phyloP scores from a whole-genome alignment of 805 yeast species.

The Starmerella gropengiesseri region DNA sequence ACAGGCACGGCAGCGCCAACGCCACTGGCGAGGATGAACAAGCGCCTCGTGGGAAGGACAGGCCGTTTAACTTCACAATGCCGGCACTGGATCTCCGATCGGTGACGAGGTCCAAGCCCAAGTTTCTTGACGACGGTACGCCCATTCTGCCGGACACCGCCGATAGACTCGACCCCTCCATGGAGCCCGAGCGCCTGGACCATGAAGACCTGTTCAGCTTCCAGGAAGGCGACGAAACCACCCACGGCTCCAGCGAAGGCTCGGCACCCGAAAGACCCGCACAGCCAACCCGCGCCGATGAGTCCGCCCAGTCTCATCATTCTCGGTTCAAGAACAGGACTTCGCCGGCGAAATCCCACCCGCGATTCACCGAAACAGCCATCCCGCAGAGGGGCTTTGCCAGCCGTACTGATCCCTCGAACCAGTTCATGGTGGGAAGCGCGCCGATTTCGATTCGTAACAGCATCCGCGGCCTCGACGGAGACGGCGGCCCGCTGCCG shows the following conservation, averaged over 20 bases:
- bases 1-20: background rate
- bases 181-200: background rate
- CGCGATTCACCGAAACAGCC: too few relatives aligned
- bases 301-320: too few relatives aligned
- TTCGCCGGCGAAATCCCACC: too few relatives aligned
- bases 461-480: constrained; percentile 9
- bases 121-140: background rate
- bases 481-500: constrained; percentile 19
- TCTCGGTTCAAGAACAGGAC: too few relatives aligned
- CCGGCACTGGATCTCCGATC: constrained; percentile 1
- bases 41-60: too few relatives aligned
- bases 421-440: constrained; percentile 8
- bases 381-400: too few relatives aligned
- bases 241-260: background rate
- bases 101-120: background rate
- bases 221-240: constrained; percentile 2
- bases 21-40: background rate
- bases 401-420: too few relatives aligned
- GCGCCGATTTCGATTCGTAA: constrained; percentile 16
- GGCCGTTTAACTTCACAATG: background rate
- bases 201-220: constrained; percentile 12
- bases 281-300: constrained; percentile 3
- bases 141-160: background rate
- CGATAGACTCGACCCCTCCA: too few relatives aligned
- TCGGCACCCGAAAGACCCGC: background rate